These are phyloP conservation scores for Fusarium abutilonis DNA, from an alignment of 2,329 filamentous ascomycete genomes.

Conservation along the genomic window DNA sequence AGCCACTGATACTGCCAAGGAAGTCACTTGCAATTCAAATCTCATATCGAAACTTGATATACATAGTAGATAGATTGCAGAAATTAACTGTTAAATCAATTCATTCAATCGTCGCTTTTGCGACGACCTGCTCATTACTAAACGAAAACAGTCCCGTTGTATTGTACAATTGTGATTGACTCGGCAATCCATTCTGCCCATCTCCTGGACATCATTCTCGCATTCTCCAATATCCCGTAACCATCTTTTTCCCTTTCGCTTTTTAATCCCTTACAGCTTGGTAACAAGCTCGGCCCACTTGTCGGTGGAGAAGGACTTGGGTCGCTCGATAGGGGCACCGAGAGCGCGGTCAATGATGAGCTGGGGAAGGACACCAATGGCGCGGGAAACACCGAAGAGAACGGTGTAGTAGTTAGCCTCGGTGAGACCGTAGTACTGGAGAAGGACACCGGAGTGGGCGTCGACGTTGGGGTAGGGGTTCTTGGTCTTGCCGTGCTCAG, in stretches of 20 bases:
- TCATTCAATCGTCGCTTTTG: slow-evolving; percentile 40
- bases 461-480: slow-evolving; percentile 99
- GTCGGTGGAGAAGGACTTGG: slow-evolving; percentile 98
- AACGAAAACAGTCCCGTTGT: slow-evolving; percentile 45
- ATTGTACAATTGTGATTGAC: slow-evolving; percentile 45
- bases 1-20: neutral
- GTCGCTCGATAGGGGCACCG: slow-evolving; percentile 95
- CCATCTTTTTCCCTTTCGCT: slow-evolving; percentile 26
- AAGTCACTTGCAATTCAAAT: neutral
- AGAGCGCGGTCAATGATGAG: slow-evolving; percentile 99
- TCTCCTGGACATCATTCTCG: slow-evolving; percentile 31
- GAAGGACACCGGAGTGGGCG: slow-evolving; percentile 97
- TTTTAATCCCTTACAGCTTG: slow-evolving; percentile 74
- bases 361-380: slow-evolving; percentile 98
- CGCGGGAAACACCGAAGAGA: slow-evolving; percentile 97
- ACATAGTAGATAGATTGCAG: slow-evolving; percentile 1
- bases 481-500: slow-evolving; percentile 99
- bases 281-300: slow-evolving; percentile 95
- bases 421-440: slow-evolving; percentile 99
- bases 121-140: slow-evolving; percentile 45
- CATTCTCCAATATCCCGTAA: slow-evolving; percentile 26
- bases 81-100: slow-evolving; percentile 39
- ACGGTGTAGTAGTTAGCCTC: slow-evolving; percentile 99
- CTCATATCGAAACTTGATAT: neutral
- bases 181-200: slow-evolving; percentile 39